A percentile compares a stretch with the other conserved stretches of the same genome.
These are phyloP conservation scores for Chrysoporthe puriensis DNA, from an alignment of 2,329 filamentous ascomycete species.

Conservation along the genomic window DNA sequence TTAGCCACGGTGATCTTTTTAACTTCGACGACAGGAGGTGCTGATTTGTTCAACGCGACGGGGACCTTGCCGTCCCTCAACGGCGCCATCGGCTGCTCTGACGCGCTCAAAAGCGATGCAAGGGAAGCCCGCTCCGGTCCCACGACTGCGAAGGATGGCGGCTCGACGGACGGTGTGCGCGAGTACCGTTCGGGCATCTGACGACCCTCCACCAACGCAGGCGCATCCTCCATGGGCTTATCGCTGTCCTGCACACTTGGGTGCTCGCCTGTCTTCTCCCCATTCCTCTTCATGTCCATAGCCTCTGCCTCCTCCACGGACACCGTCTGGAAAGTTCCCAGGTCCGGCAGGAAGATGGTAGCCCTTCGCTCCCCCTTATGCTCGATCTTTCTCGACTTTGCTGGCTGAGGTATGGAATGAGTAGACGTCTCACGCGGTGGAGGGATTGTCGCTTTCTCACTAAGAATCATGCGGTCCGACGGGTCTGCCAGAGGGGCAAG, in stretches of 20 bases:
- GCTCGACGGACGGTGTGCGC: slow-evolving; percentile 65
- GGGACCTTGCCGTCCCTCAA: slow-evolving; percentile 44
- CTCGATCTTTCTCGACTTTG: slow-evolving; percentile 40
- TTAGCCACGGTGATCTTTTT: slow-evolving; percentile 29
- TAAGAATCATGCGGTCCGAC: slow-evolving; percentile 48
- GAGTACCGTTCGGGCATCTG: slow-evolving; percentile 45
- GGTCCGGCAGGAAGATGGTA: slow-evolving; percentile 60
- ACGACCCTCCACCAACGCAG: not conserved
- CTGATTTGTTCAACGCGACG: slow-evolving; percentile 49
- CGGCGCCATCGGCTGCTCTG: slow-evolving; percentile 46
- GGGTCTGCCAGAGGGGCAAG: slow-evolving; percentile 45
- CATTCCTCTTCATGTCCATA: slow-evolving; percentile 39
- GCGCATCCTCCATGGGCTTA: slow-evolving; percentile 27
- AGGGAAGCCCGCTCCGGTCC: slow-evolving; percentile 60
- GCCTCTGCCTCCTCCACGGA: slow-evolving; percentile 57
- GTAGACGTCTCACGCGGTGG: slow-evolving; percentile 38
- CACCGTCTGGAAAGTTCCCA: slow-evolving; percentile 66
- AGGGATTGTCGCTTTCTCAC: slow-evolving; percentile 37
- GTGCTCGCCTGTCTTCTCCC: slow-evolving; percentile 31
- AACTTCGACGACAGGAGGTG: slow-evolving; percentile 33
- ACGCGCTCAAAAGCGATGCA: slow-evolving; percentile 63
- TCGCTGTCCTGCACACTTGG: slow-evolving; percentile 32
- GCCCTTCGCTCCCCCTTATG: slow-evolving; percentile 33
- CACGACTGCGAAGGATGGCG: slow-evolving; percentile 60
- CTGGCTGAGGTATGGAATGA: slow-evolving; percentile 36